A percentile compares a stretch with the other conserved stretches of the same genome.
These are phyloP conservation scores for Aspergillus panamensis DNA, from an alignment of 495 filamentous ascomycete species.

Conservation along the genomic window DNA sequence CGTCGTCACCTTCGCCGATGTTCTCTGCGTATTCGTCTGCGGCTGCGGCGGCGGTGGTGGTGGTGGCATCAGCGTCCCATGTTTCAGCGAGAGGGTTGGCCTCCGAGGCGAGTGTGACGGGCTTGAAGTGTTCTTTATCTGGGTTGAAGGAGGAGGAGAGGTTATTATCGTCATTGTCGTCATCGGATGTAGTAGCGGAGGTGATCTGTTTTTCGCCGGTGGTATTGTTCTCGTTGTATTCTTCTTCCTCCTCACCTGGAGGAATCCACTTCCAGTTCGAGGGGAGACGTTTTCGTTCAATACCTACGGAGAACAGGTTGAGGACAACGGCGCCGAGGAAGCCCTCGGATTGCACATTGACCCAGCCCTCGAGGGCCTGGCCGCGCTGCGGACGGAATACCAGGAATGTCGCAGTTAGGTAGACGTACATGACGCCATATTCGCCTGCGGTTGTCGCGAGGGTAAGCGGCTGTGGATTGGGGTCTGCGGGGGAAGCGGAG, in stretches of 20 bases:
- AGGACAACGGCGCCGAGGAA: slow-evolving; percentile 67
- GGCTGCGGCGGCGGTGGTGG: slow-evolving; percentile 19
- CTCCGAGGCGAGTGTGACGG: slow-evolving; percentile 32
- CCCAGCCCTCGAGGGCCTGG: slow-evolving; percentile 57
- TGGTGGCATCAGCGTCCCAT: slow-evolving; percentile 19
- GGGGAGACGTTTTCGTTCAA: slow-evolving; percentile 64
- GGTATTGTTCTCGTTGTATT: slow-evolving; percentile 16
- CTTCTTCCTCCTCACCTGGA: slow-evolving; percentile 40
- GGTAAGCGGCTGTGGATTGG: slow-evolving; percentile 42
- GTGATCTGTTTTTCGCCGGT: slow-evolving; percentile 3
- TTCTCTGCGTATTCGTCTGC: slow-evolving; percentile 22
- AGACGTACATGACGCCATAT: slow-evolving; percentile 64
- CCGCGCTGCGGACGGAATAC: slow-evolving; percentile 62
- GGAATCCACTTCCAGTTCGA: slow-evolving; percentile 62
- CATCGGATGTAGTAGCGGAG: slow-evolving; percentile 13
- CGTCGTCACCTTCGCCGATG: slow-evolving; percentile 22
- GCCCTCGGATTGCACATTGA: slow-evolving; percentile 70
- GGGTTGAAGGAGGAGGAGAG: slow-evolving; percentile 33
- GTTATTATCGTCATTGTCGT: slow-evolving; percentile 33
- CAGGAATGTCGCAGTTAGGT: slow-evolving; percentile 70
- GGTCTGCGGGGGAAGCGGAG: slow-evolving; percentile 27
- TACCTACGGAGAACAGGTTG: slow-evolving; percentile 72
- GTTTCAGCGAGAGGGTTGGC: slow-evolving; percentile 29
- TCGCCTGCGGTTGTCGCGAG: slow-evolving; percentile 58
- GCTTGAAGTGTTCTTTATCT: slow-evolving; percentile 44